phyloP scores from a whole-genome alignment of 345 rosid species.

The Physaria fendleri region DNA sequence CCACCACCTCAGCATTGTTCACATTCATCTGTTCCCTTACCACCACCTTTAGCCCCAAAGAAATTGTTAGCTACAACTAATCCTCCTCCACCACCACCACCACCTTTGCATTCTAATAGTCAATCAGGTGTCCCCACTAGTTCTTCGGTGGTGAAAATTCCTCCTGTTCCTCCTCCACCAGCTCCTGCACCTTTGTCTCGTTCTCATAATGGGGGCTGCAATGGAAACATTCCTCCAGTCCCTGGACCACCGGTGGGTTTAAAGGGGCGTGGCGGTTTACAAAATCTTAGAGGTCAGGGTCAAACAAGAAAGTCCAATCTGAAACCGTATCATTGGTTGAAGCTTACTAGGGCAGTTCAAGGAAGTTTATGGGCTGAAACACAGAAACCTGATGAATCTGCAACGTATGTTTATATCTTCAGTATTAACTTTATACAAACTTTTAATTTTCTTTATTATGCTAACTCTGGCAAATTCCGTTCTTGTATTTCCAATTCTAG shows the following conservation, averaged over 20 bases:
- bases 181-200: constrained; percentile 34
- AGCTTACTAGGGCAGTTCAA: constrained; percentile 77
- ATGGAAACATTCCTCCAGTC: constrained; percentile 53
- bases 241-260: constrained; percentile 59
- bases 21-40: constrained; percentile 17
- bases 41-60: constrained; percentile 29
- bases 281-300: constrained; percentile 40
- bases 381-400: constrained; percentile 67
- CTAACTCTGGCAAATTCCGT: not conserved
- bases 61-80: constrained; percentile 10
- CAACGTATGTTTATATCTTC: constrained; percentile 39
- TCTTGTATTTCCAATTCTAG: constrained; percentile 35
- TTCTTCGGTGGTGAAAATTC: constrained; percentile 21
- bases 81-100: constrained; percentile 52
- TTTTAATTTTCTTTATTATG: constrained; percentile 6
- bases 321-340: constrained; percentile 86
- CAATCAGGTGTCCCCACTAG: constrained; percentile 20
- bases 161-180: constrained; percentile 62
- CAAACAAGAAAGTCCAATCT: constrained; percentile 59
- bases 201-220: constrained; percentile 33
- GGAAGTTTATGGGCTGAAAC: constrained; percentile 90
- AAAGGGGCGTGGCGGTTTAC: constrained; percentile 48
- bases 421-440: not conserved
- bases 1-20: constrained; percentile 24
- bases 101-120: constrained; percentile 30